Evolutionary conservation across 2,329 filamentous ascomycete species (phyloP).

Genomic region (Blumeria hordei): DNA sequence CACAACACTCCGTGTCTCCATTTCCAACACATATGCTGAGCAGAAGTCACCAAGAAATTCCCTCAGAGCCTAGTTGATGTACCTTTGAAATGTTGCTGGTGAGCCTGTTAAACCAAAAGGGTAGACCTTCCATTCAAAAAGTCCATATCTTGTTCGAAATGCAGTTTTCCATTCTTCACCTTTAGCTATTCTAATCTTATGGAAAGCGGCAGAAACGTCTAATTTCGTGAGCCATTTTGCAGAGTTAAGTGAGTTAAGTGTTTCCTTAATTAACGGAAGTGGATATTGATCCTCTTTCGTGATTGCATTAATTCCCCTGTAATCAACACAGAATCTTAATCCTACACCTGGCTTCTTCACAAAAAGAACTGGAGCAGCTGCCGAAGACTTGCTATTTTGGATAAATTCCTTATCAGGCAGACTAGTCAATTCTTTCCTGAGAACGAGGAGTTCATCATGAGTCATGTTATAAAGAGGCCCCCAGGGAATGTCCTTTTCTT

Average conservation of each 20-base stretch:
- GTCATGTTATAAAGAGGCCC: not conserved
- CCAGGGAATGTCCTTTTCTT: not conserved
- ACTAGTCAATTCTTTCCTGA: not conserved
- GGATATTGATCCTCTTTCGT: not conserved
- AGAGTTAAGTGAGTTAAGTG: not conserved
- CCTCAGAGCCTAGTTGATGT: not conserved
- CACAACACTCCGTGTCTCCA: no score
- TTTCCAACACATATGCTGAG: not conserved
- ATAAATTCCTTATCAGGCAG: not conserved
- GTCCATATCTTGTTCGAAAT: not conserved
- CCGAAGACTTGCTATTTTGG: not conserved
- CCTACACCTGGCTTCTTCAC: not conserved
- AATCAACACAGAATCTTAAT: not conserved
- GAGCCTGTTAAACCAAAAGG: constrained; percentile 1
- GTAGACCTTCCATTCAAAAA: constrained; percentile 1
- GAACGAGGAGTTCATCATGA: not conserved
- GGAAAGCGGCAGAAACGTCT: not conserved
- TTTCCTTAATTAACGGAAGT: not conserved
- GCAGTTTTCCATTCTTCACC: not conserved
- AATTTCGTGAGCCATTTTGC: not conserved
- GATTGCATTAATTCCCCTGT: not conserved
- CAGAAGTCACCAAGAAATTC: constrained; percentile 1
- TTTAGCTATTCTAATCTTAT: not conserved
- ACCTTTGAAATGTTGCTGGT: not conserved
- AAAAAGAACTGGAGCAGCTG: not conserved